These are phyloP conservation scores for Alternaria sp. DNA, from an alignment of 2,329 filamentous ascomycete genomes.

Conservation along the genomic window DNA sequence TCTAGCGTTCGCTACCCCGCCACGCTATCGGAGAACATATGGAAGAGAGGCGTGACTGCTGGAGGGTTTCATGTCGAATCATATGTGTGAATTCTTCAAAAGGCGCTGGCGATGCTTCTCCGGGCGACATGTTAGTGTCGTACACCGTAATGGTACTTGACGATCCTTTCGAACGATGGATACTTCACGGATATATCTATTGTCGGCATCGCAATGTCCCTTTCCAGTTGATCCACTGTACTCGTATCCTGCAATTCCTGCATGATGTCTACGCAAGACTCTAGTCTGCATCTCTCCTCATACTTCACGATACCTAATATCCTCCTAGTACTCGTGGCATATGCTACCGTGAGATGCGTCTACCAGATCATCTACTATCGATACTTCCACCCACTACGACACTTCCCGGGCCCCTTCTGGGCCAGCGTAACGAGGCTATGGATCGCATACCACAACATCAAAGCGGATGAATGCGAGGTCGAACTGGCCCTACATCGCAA, in stretches of 20 bases:
- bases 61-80: neutral
- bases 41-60: neutral
- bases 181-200: neutral
- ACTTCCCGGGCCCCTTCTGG: conserved; percentile 63
- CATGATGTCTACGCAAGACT: neutral
- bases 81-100: neutral
- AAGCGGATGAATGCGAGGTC: conserved; percentile 54
- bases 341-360: neutral
- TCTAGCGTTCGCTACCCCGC: neutral
- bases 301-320: neutral
- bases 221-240: neutral
- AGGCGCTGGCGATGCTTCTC: neutral
- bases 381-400: conserved; percentile 60
- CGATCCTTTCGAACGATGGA: neutral
- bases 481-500: conserved; percentile 54
- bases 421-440: conserved; percentile 59
- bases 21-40: neutral
- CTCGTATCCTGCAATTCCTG: neutral
- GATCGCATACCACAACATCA: conserved; percentile 60
- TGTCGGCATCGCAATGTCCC: neutral
- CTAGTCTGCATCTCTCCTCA: neutral
- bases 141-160: neutral
- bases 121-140: neutral
- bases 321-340: neutral
- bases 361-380: conserved; percentile 51